Percentiles rank a stretch among this genome's conserved stretches.
These are phyloP conservation scores for Claviceps humidiphila DNA, from an alignment of 2,329 filamentous ascomycete species.

Conservation along the genomic window DNA sequence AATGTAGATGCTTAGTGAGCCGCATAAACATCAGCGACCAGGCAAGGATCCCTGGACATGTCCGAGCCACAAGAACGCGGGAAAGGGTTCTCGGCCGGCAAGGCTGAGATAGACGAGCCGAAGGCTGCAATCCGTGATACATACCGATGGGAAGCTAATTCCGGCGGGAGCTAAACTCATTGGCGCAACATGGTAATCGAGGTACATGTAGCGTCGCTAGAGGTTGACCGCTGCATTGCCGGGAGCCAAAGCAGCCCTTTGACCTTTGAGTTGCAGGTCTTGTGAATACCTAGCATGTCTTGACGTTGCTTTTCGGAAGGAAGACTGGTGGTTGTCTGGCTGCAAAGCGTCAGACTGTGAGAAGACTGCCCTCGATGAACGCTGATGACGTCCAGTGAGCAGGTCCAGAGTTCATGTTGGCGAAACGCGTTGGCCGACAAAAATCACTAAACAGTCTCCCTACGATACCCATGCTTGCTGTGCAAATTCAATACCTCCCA, in stretches of 20 bases:
- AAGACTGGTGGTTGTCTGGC: too few relatives aligned
- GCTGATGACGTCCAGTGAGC: not conserved
- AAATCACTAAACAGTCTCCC: too few relatives aligned
- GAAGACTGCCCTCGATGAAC: not conserved
- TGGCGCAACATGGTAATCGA: not conserved
- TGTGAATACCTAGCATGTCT: not conserved
- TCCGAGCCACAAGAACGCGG: not conserved
- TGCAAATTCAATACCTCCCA: too few relatives aligned
- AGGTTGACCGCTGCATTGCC: not conserved
- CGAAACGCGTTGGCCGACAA: too few relatives aligned
- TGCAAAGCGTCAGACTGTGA: not conserved
- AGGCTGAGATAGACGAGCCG: slow-evolving; percentile 7
- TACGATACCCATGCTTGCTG: too few relatives aligned
- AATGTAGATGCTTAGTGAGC: not conserved
- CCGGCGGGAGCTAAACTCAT: not conserved
- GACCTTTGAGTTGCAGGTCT: not conserved
- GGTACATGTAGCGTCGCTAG: not conserved
- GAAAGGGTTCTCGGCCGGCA: not conserved
- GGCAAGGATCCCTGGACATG: too few relatives aligned
- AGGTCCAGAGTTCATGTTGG: not conserved
- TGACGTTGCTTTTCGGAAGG: not conserved
- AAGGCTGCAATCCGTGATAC: not conserved
- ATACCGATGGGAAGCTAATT: not conserved
- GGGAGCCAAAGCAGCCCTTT: not conserved
- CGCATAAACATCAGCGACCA: too few relatives aligned